Percentiles rank a stretch among this genome's conserved stretches.
Evolutionary conservation across 345 rosid genomes (phyloP).

Genomic region (Erucastrum elatum): DNA sequence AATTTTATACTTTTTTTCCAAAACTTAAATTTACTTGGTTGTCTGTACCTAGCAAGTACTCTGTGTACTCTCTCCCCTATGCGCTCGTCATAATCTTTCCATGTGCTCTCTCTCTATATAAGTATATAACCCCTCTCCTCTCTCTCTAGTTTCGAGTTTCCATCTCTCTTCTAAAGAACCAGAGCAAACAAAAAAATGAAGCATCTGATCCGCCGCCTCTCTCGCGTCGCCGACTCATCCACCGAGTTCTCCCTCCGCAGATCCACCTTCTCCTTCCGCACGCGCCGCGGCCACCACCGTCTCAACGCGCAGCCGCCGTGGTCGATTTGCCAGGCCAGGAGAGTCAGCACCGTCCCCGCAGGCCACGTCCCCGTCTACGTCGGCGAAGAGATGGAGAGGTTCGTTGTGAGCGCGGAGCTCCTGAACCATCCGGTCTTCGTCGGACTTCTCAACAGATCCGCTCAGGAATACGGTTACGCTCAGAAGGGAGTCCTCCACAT

Average conservation of each 20-base stretch:
- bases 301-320: constrained; percentile 22
- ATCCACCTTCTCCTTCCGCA: constrained; percentile 36
- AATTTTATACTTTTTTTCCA: background rate
- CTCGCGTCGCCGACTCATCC: constrained; percentile 85
- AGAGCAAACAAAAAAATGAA: constrained; percentile 48
- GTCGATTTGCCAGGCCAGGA: constrained; percentile 34
- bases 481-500: constrained; percentile 90
- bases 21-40: background rate
- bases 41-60: constrained; percentile 53
- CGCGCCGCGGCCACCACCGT: constrained; percentile 32
- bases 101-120: constrained; percentile 32
- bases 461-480: constrained; percentile 94
- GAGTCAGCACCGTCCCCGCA: constrained; percentile 56
- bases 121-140: constrained; percentile 6
- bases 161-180: background rate
- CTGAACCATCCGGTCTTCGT: constrained; percentile 81
- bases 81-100: constrained; percentile 44
- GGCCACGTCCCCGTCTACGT: constrained; percentile 94
- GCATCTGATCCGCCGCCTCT: constrained; percentile 82
- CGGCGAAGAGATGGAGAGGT: constrained; percentile 94
- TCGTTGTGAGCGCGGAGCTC: constrained; percentile 81
- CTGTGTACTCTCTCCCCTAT: constrained; percentile 23
- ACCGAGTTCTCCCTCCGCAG: constrained; percentile 52
- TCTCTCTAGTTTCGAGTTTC: background rate
- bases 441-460: constrained; percentile 69